Base-by-base conservation (phyloP, 2,329 filamentous ascomycete genomes). In the Penicillium sp. region DNA sequence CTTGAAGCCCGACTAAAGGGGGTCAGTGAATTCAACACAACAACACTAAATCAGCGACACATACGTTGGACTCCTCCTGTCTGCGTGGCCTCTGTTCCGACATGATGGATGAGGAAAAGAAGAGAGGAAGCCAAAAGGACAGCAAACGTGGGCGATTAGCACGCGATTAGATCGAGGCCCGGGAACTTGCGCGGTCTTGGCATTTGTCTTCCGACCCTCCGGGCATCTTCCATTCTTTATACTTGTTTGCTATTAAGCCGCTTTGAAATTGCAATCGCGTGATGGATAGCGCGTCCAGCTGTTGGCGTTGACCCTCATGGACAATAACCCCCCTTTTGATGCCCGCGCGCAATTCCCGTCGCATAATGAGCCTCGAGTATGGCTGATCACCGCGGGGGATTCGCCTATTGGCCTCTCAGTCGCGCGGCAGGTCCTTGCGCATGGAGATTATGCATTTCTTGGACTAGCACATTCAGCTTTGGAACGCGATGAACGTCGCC, bases 371-470 rank as follows among this genome's bases (percentile, higher is more conserved):
- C 92, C 93, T 50, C 88, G 93, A 69, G 91, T 93, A 69, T 97
- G 94, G 94, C 87, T 99, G 71, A 80, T 99, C 64, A 96, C 93
- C 12, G 89, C 90, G 58, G 90, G 91, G 35, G 85, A 93, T 59
- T 93, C 91, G 37, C 91, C 93, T 13, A 84, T 97, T 62, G 89
- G 89, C 54, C 89, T 96, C 59, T 89, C 90, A 46, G 83, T 97
- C 57, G 89, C 91, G 54, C 86, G 89, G 54, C 85, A 91, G 67
- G 82, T 96, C 43, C 87, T 97, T 48, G 86, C 86, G n/a, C 92
- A 97, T 75, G 93, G 94, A 49, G 94, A 97, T 75, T 93, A 89
- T 72, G 89, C 96, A 47, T 89, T 93, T 48, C 89, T 91, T 6
- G 94, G 93, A 54, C 82, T 97, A 35, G 86, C 90, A 48, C 89